These are phyloP conservation scores for Ustilago vetiveriae DNA, from an alignment of 1,284 basidiomycete species.

Conservation along the genomic window DNA sequence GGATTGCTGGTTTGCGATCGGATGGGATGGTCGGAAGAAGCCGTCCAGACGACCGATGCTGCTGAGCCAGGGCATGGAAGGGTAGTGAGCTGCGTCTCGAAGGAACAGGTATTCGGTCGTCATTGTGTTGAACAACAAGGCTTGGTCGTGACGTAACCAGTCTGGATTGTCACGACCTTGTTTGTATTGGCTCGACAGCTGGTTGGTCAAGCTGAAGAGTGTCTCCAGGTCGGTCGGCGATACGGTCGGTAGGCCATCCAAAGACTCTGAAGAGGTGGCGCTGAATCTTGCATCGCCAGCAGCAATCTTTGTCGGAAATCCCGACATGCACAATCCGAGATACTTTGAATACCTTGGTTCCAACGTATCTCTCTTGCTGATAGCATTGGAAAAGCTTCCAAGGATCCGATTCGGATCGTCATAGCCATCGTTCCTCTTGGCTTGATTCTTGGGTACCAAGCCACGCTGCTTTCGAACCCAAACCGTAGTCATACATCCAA, in stretches of 20 bases:
- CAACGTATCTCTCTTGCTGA: constrained; percentile 28
- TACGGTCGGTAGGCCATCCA: constrained; percentile 9
- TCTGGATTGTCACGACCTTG: constrained; percentile 7
- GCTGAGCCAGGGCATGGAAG: constrained; percentile 40
- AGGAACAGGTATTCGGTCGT: constrained; percentile 35
- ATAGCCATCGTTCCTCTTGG: neutral
- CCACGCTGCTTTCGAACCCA: constrained; percentile 29
- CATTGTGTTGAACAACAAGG: constrained; percentile 32
- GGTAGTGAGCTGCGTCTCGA: constrained; percentile 12
- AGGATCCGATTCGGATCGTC: constrained; percentile 18
- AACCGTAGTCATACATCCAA: constrained; percentile 21
- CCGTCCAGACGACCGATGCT: constrained; percentile 25
- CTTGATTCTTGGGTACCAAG: neutral
- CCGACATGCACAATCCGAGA: constrained; percentile 33
- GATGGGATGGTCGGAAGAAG: constrained; percentile 7
- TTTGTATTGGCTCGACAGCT: constrained; percentile 14
- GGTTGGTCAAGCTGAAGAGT: constrained; percentile 2
- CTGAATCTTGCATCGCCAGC: constrained; percentile 6
- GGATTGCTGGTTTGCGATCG: neutral
- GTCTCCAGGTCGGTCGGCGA: neutral
- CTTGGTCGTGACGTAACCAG: constrained; percentile 31
- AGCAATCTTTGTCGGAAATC: constrained; percentile 30
- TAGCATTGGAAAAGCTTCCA: constrained; percentile 30
- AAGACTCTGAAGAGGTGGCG: neutral
- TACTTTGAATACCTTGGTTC: constrained; percentile 13